Percentiles rank a stretch among this genome's conserved stretches.
These are phyloP conservation scores for Termitomyces heimii DNA, from an alignment of 768 basidiomycete species.

Conservation along the genomic window DNA sequence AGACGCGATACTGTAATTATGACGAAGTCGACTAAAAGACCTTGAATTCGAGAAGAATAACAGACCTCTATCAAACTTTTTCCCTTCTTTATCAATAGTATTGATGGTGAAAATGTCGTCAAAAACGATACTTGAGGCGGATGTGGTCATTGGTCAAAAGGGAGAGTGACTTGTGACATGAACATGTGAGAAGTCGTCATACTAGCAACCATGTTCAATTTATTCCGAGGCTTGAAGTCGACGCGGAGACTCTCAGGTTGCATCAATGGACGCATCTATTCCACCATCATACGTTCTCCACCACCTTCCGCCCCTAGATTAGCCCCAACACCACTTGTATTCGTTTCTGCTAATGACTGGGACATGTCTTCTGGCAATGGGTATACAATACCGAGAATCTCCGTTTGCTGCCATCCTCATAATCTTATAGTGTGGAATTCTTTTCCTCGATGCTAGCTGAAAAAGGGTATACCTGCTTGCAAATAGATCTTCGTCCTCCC, in stretches of 20 bases:
- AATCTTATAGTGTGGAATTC: constrained; percentile 23
- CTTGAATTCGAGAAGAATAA: constrained; percentile 2
- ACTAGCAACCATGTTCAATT: background rate
- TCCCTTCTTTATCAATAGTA: constrained; percentile 86
- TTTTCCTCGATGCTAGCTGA: constrained; percentile 36
- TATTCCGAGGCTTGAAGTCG: background rate
- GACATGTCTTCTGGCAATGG: constrained; percentile 31
- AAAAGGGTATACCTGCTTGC: constrained; percentile 44
- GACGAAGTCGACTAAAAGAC: background rate
- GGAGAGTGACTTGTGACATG: constrained; percentile 5
- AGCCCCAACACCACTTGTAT: constrained; percentile 47
- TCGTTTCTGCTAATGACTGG: constrained; percentile 44
- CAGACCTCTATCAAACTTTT: constrained; percentile 96
- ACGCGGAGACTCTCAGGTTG: background rate
- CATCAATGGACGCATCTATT: constrained; percentile 15
- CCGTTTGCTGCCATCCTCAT: background rate
- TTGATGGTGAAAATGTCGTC: constrained; percentile 90
- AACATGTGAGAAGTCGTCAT: constrained; percentile 1
- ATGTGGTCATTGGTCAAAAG: constrained; percentile 38
- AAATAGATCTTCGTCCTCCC: constrained; percentile 31
- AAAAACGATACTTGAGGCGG: constrained; percentile 76
- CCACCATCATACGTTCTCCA: constrained; percentile 32
- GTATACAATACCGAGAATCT: constrained; percentile 17
- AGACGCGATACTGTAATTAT: constrained; percentile 75
- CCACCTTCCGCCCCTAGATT: constrained; percentile 35